phyloP scores from a whole-genome alignment of 2,329 filamentous ascomycete genomes.

The Arthrobotrys entomopaga region DNA sequence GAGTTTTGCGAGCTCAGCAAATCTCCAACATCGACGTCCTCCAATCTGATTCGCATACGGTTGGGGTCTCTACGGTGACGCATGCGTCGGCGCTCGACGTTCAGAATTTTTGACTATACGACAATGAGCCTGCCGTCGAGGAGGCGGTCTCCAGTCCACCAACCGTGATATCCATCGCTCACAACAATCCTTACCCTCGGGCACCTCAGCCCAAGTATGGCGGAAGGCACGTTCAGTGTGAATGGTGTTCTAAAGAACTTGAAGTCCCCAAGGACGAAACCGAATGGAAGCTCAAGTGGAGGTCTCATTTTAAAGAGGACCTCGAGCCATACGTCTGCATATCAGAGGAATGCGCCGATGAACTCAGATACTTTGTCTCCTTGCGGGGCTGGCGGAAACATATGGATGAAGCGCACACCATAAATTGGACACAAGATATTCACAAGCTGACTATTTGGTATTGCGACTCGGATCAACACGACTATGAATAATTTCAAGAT shows the following conservation, averaged over 20 bases:
- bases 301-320: conserved; percentile 28
- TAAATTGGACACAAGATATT: conserved; percentile 17
- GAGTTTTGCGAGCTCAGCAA: conserved; percentile 6
- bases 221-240: conserved; percentile 14
- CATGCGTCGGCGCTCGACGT: conserved; percentile 14
- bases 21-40: conserved; percentile 2
- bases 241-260: conserved; percentile 25
- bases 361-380: conserved; percentile 6
- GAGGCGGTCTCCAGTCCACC: not conserved
- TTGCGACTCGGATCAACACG: conserved; percentile 18
- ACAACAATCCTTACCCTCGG: conserved; percentile 21
- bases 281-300: conserved; percentile 16
- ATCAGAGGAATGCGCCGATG: conserved; percentile 24
- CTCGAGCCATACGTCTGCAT: conserved; percentile 36
- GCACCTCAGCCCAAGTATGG: conserved; percentile 10
- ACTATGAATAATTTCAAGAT: conserved; percentile 17
- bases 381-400: conserved; percentile 18
- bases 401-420: conserved; percentile 23
- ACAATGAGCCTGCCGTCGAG: not conserved
- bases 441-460: conserved; percentile 23
- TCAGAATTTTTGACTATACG: not conserved
- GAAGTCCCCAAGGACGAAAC: conserved; percentile 11
- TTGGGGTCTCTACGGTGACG: conserved; percentile 8
- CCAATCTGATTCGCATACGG: conserved; percentile 1
- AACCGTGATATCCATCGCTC: conserved; percentile 14